Percentiles rank a stretch among this genome's conserved stretches.
Evolutionary conservation across 2,329 filamentous ascomycete species (phyloP).

Genomic region (Aspergillus felis): DNA sequence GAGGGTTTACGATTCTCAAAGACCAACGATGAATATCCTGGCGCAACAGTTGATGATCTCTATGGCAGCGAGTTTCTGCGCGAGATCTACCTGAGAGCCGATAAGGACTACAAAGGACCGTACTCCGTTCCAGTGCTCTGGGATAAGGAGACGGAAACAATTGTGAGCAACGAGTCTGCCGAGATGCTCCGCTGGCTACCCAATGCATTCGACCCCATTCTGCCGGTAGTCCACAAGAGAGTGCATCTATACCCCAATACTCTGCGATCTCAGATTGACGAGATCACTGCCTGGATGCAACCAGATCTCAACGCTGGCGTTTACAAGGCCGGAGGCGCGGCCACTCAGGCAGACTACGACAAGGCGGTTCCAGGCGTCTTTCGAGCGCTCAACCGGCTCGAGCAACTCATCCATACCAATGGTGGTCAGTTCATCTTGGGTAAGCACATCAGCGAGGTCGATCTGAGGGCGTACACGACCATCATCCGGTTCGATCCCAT

Average conservation of each 20-base stretch:
- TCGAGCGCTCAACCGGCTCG: conserved; percentile 56
- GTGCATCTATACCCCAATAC: conserved; percentile 53
- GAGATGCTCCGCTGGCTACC: conserved; percentile 58
- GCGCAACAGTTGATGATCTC: conserved; percentile 57
- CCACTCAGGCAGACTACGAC: conserved; percentile 54
- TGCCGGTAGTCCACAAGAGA: conserved; percentile 38
- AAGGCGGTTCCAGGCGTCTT: conserved; percentile 54
- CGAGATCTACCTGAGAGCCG: conserved; percentile 60
- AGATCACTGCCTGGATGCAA: conserved; percentile 52
- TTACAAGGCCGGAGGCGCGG: conserved; percentile 60
- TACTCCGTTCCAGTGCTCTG: conserved; percentile 61
- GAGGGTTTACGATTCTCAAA: conserved; percentile 59
- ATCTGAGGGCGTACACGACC: conserved; percentile 56
- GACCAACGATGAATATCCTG: conserved; percentile 52
- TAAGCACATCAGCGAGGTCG: conserved; percentile 54
- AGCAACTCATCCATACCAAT: conserved; percentile 45
- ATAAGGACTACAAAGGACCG: conserved; percentile 57
- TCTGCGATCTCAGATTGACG: conserved; percentile 50
- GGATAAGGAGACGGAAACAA: conserved; percentile 54
- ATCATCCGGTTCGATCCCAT: conserved; percentile 58
- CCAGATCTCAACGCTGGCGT: conserved; percentile 57
- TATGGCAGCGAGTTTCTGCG: conserved; percentile 58
- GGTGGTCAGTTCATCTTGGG: conserved; percentile 57
- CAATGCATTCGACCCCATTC: conserved; percentile 51
- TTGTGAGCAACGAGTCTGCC: conserved; percentile 60